Percentiles rank a stretch among this genome's conserved stretches.
Evolutionary conservation across 140 eudicot species (phyloP).

Genomic region (Erigeron philadelphicus): DNA sequence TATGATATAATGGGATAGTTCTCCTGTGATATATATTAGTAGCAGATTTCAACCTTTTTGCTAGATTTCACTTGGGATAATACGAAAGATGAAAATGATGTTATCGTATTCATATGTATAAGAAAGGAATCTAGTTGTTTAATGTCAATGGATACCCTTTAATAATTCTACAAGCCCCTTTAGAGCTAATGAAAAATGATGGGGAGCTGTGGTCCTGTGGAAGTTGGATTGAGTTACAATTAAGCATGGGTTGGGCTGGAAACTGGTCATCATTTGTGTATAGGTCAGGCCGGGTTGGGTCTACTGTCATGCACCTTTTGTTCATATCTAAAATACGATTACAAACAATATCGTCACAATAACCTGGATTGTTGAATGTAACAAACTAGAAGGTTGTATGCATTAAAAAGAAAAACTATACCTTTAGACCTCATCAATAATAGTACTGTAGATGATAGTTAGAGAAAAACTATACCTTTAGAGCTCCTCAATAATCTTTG

Average conservation of each 20-base stretch:
- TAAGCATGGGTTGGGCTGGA: not conserved
- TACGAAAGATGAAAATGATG: slow-evolving; percentile 4
- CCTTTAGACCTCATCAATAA: too few relatives aligned
- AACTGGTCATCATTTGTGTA: not conserved
- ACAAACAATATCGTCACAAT: not conserved
- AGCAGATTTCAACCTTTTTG: slow-evolving; percentile 24
- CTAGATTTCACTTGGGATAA: slow-evolving; percentile 20
- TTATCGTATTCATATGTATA: not conserved
- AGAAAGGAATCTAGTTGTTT: slow-evolving; percentile 4
- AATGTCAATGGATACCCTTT: slow-evolving; percentile 23
- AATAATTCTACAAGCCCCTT: not conserved
- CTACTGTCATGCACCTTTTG: not conserved
- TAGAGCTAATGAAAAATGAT: not conserved
- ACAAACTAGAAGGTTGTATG: not conserved
- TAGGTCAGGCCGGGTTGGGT: not conserved
- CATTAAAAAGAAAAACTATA: not conserved
- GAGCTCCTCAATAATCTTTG: not conserved
- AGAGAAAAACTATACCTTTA: too few relatives aligned
- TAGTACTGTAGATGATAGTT: too few relatives aligned
- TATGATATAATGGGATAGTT: slow-evolving; percentile 10
- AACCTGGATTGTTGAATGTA: not conserved
- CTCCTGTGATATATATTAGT: not conserved
- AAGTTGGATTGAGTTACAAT: not conserved
- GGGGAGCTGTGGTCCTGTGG: not conserved
- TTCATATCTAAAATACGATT: not conserved